These are phyloP conservation scores for Escovopsis sp. DNA, from an alignment of 2,329 filamentous ascomycete species.

Conservation along the genomic window DNA sequence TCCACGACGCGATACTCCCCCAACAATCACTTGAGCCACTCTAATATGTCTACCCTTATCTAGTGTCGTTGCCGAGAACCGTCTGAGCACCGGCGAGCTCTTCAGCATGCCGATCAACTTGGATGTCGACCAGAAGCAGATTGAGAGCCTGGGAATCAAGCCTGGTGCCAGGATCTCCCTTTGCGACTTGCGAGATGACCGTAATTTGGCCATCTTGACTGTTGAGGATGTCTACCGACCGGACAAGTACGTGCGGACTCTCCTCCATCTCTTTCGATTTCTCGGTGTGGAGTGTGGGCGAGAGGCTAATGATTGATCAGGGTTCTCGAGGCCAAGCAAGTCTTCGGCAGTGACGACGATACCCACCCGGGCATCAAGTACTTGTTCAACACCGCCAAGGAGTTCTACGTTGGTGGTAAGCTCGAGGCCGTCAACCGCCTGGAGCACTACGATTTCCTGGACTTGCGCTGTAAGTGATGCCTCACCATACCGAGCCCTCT, in stretches of 20 bases:
- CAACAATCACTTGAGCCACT: background rate
- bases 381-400: conserved; percentile 64
- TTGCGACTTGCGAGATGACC: conserved; percentile 90
- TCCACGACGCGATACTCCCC: background rate
- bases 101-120: conserved; percentile 97
- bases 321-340: conserved; percentile 77
- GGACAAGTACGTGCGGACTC: conserved; percentile 61
- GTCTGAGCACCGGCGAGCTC: conserved; percentile 75
- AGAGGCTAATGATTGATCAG: conserved; percentile 27
- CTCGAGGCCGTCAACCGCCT: conserved; percentile 87
- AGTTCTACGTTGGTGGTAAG: conserved; percentile 93
- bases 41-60: background rate
- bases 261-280: background rate
- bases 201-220: conserved; percentile 88
- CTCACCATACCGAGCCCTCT: background rate
- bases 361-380: conserved; percentile 89
- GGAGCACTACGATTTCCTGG: conserved; percentile 98
- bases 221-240: conserved; percentile 92
- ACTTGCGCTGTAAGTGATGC: conserved; percentile 61
- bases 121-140: conserved; percentile 61
- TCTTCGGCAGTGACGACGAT: conserved; percentile 83
- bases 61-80: conserved; percentile 78
- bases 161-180: conserved; percentile 71
- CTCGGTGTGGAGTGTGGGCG: background rate
- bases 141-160: conserved; percentile 64